Base-by-base conservation (phyloP, 2,329 filamentous ascomycete genomes). In the Calonectria hawksworthii region DNA sequence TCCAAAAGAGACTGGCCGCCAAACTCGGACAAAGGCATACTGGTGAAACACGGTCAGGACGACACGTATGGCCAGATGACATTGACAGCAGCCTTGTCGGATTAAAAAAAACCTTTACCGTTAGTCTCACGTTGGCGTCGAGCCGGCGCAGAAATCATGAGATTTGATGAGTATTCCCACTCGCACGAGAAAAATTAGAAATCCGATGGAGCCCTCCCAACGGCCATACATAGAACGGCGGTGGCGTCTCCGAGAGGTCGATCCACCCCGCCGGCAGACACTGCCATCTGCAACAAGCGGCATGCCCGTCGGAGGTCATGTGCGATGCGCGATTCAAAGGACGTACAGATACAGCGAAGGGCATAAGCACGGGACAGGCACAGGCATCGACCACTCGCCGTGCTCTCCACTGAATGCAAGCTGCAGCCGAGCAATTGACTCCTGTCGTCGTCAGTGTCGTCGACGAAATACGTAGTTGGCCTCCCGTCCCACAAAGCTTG, bases 21-120 rank as follows among this genome's bases (percentile, higher is more conserved):
- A 73, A 71, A 79, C 67, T 68, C 74, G 70, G 34, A 65, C 63
- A 47, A 18, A 68, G 23, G 30, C 65, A 59, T 44, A 14, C 41
- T 54, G 23, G 74, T 70, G 50, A 54, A 73, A 41, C 56, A 72
- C 56, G 64, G 34, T 72, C 56, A 59, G 38, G 44, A 47, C 66
- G 44, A 64, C 52, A 65, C n/a, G 61, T 38, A 41, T 52, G 44
- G 54, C 64, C 32, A 41, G 64, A 32, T 32, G 32, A 36, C 28
- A 30, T 47, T 51, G 67, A 61, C 23, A 32, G 66, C 28, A 30
- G 63, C 36, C 56, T 63, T 10, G 23, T 63, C 14, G 21, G 41
- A 68, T 56, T 52, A 38, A 71, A 59, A 36, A 32, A 26, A 34
- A 8, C 51, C 23, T 51, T 50, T 41, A 10, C 34, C 23, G 56